Conservation (phyloP, 306 rosid species). For the Cicer arietinum region DNA sequence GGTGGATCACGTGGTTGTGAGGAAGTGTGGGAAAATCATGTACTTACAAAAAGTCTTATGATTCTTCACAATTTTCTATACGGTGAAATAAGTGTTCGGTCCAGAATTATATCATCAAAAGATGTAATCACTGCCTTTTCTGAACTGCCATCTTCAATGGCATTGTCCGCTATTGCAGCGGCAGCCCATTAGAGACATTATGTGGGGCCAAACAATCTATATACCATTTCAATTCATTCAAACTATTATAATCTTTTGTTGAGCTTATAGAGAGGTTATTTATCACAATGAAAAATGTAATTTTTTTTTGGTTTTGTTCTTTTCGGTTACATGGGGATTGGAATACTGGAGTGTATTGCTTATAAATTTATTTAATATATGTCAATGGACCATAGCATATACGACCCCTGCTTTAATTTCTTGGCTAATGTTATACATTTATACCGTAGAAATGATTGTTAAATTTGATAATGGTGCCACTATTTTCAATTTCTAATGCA, state of each 20-base stretch:
- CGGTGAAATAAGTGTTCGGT: background rate
- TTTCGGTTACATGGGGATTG: constrained; percentile 5
- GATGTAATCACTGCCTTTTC: background rate
- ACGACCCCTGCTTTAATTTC: constrained; percentile 3
- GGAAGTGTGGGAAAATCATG: constrained; percentile 47
- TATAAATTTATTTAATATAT: constrained; percentile 36
- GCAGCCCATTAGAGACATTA: constrained; percentile 18
- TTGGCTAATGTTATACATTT: constrained; percentile 8
- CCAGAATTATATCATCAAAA: constrained; percentile 9
- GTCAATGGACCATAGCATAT: constrained; percentile 43
- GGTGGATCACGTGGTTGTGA: background rate
- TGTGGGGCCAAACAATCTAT: constrained; percentile 31
- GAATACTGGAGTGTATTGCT: constrained; percentile 29
- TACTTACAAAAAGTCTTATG: constrained; percentile 28
- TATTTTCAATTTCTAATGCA: too few relatives aligned
- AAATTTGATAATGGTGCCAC: background rate
- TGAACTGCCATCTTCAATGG: background rate
- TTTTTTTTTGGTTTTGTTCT: constrained; percentile 14
- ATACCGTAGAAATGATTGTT: background rate
- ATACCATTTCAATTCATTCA: too few relatives aligned
- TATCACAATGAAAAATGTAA: background rate
- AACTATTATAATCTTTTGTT: background rate
- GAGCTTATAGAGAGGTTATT: constrained; percentile 16
- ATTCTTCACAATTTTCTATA: constrained; percentile 43
- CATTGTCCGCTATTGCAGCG: constrained; percentile 1